phyloP scores from a whole-genome alignment of 1,139 yeast genomes.

The Taphrina flavorubra region DNA sequence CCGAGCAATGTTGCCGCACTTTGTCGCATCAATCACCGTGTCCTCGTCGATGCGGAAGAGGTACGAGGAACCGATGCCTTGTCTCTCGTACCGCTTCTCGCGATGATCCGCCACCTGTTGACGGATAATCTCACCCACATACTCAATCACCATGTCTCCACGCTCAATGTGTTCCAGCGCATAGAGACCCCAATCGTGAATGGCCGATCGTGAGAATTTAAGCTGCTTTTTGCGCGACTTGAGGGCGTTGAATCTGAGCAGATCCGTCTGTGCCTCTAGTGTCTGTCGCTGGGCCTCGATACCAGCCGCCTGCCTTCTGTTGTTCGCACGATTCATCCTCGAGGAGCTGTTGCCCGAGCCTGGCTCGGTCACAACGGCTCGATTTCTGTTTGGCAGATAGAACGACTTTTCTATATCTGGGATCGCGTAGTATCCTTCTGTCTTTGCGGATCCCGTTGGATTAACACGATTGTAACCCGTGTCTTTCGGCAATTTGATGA shows the following conservation, averaged over 20 bases:
- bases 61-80: constrained; percentile 95
- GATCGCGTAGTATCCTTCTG: constrained; percentile 76
- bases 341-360: constrained; percentile 57
- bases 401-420: constrained; percentile 74
- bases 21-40: constrained; percentile 96
- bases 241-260: constrained; percentile 62
- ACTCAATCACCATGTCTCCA: constrained; percentile 96
- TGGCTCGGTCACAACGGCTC: constrained; percentile 55
- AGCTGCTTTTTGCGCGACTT: constrained; percentile 92
- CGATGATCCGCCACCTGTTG: constrained; percentile 95
- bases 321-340: constrained; percentile 84
- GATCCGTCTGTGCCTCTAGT: constrained; percentile 81
- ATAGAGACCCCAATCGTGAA: constrained; percentile 97
- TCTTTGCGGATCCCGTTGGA: constrained; percentile 67
- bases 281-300: constrained; percentile 79
- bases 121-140: constrained; percentile 94
- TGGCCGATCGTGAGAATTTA: constrained; percentile 92
- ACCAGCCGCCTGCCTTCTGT: constrained; percentile 89
- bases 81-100: constrained; percentile 80
- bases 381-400: constrained; percentile 80
- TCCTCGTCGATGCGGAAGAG: constrained; percentile 90
- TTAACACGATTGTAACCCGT: constrained; percentile 57
- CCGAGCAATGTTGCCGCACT: constrained; percentile 94
- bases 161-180: constrained; percentile 94
- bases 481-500: constrained; percentile 44